Conservation (phyloP, 257 asterid genomes). For the Nicotiana undulata region DNA sequence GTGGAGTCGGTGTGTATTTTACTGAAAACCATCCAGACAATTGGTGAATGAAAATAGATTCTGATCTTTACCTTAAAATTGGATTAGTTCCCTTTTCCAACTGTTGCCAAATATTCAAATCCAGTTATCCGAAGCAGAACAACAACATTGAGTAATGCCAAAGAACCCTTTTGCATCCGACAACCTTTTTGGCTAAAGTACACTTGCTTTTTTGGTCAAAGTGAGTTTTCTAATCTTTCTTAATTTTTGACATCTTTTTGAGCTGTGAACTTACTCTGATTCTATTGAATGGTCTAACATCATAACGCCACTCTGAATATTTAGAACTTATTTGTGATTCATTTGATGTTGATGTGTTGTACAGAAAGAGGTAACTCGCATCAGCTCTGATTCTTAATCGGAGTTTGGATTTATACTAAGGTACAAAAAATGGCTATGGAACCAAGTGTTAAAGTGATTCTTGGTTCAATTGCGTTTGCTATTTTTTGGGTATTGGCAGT, state of each 20-base stretch:
- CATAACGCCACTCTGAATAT: background rate
- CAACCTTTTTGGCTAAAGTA: background rate
- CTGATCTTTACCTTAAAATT: too few species aligned
- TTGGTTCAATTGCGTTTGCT: constrained; percentile 72
- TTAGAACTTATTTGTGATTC: background rate
- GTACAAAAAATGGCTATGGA: constrained; percentile 58
- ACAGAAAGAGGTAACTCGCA: background rate
- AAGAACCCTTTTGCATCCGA: background rate
- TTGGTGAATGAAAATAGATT: too few species aligned
- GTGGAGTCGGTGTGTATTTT: background rate
- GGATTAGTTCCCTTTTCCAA: too few species aligned
- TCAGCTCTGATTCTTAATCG: background rate
- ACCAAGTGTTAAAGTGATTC: constrained; percentile 53
- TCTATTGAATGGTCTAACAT: background rate
- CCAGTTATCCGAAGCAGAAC: too few species aligned
- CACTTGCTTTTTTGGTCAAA: background rate
- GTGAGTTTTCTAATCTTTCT: background rate
- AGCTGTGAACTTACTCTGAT: background rate
- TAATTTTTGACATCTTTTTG: background rate
- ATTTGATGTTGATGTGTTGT: background rate
- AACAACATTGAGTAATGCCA: background rate
- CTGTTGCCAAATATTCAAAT: too few species aligned
- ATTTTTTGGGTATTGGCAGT: constrained; percentile 87
- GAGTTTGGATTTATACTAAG: background rate
- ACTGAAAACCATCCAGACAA: background rate